Conservation (phyloP, 2,329 filamentous ascomycete species). For the Tetracladium maxilliforme region DNA sequence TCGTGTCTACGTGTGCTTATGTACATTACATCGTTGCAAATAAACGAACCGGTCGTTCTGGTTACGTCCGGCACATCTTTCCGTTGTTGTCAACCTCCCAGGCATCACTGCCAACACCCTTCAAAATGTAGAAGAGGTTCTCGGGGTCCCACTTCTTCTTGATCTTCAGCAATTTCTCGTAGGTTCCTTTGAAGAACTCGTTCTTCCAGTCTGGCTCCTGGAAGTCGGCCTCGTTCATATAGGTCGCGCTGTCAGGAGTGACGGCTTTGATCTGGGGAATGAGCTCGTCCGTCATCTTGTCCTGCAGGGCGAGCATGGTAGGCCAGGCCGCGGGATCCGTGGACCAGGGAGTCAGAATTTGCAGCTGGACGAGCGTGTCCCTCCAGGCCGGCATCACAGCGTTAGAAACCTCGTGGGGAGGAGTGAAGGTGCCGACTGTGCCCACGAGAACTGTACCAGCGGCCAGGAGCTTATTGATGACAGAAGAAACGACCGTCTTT, state of each 20-base stretch:
- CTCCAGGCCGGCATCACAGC: conserved; percentile 26
- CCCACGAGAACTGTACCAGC: conserved; percentile 16
- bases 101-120: conserved; percentile 33
- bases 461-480: conserved; percentile 17
- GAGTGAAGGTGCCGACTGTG: conserved; percentile 13
- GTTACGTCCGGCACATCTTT: conserved; percentile 20
- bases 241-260: conserved; percentile 3
- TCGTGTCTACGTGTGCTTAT: no score
- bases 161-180: conserved; percentile 6
- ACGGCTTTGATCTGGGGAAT: conserved; percentile 11
- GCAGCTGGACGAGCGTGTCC: conserved; percentile 15
- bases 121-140: conserved; percentile 19
- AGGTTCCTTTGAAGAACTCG: conserved; percentile 6
- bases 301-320: conserved; percentile 13
- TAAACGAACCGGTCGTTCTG: no score
- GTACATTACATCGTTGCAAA: no score
- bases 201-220: conserved; percentile 6
- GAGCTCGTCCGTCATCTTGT: conserved; percentile 15
- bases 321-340: conserved; percentile 11
- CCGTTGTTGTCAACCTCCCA: conserved; percentile 26
- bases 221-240: conserved; percentile 13
- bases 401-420: conserved; percentile 14
- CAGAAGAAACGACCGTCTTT: no score
- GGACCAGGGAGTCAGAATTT: conserved; percentile 18
- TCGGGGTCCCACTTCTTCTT: conserved; percentile 13